Conservation (phyloP, 1,284 basidiomycete species). For the Ustilago nuda region DNA sequence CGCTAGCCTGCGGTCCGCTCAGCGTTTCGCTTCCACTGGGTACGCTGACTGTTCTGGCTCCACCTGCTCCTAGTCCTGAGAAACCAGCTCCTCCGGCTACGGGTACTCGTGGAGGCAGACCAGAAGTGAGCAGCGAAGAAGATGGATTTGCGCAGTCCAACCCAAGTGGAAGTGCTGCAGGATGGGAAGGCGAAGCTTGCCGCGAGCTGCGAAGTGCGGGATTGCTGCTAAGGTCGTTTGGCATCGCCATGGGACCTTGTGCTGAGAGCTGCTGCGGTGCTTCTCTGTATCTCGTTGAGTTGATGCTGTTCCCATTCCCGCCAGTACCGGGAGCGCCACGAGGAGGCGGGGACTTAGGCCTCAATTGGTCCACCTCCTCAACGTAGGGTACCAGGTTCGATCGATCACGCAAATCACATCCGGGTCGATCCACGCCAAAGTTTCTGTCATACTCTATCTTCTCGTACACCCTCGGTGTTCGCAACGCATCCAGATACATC, state of each 20-base stretch:
- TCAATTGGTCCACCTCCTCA: conserved; percentile 55
- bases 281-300: background rate
- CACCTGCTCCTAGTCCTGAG: conserved; percentile 64
- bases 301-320: conserved; percentile 2
- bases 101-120: conserved; percentile 3
- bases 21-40: conserved; percentile 64
- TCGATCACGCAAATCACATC: conserved; percentile 56
- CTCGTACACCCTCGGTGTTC: conserved; percentile 41
- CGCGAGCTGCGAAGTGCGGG: conserved; percentile 24
- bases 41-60: conserved; percentile 56
- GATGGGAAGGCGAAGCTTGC: background rate
- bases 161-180: background rate
- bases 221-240: conserved; percentile 36
- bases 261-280: background rate
- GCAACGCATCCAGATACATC: conserved; percentile 19
- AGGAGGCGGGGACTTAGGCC: conserved; percentile 61
- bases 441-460: conserved; percentile 51
- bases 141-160: background rate
- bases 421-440: conserved; percentile 61
- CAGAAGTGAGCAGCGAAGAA: background rate
- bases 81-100: conserved; percentile 42
- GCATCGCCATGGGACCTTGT: conserved; percentile 15
- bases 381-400: conserved; percentile 60
- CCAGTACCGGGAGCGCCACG: conserved; percentile 12
- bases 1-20: conserved; percentile 62